Conservation (phyloP, 1,284 basidiomycete genomes). For the Irpex sp. region DNA sequence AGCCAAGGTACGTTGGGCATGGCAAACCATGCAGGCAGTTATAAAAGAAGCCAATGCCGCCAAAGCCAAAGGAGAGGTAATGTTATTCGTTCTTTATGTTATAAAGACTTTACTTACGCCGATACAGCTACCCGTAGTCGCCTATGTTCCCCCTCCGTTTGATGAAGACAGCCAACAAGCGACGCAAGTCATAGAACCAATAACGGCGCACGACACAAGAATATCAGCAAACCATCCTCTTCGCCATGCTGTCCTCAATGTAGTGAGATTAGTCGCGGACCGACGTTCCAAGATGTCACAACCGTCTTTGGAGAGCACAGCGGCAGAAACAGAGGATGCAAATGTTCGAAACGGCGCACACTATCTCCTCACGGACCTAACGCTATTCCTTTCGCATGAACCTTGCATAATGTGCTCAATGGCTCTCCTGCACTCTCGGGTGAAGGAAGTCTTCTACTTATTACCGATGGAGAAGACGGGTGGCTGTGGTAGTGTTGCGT, state of each 20-base stretch:
- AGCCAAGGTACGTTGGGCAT: slow-evolving; percentile 68
- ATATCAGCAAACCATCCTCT: slow-evolving; percentile 68
- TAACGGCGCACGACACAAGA: slow-evolving; percentile 72
- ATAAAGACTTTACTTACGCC: background rate
- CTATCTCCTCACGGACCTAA: slow-evolving; percentile 82
- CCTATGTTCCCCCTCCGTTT: slow-evolving; percentile 67
- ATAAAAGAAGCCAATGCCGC: slow-evolving; percentile 50
- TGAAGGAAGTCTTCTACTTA: slow-evolving; percentile 79
- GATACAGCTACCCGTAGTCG: slow-evolving; percentile 69
- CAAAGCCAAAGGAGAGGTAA: slow-evolving; percentile 51
- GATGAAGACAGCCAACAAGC: slow-evolving; percentile 27
- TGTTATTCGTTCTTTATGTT: slow-evolving; percentile 14
- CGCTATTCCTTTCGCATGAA: slow-evolving; percentile 88
- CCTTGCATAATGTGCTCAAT: slow-evolving; percentile 96
- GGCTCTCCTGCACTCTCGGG: slow-evolving; percentile 88
- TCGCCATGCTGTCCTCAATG: slow-evolving; percentile 78
- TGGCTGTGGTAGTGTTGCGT: slow-evolving; percentile 68
- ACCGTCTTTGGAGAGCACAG: background rate
- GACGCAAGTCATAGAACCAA: slow-evolving; percentile 35
- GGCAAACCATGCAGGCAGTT: slow-evolving; percentile 58
- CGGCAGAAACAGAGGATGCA: slow-evolving; percentile 11
- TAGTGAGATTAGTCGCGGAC: slow-evolving; percentile 66
- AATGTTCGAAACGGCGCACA: slow-evolving; percentile 57
- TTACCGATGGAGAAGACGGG: slow-evolving; percentile 70
- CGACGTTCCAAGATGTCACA: slow-evolving; percentile 34